Conservation (phyloP, 2,329 filamentous ascomycete genomes). For the Clonostachys byssicola region DNA sequence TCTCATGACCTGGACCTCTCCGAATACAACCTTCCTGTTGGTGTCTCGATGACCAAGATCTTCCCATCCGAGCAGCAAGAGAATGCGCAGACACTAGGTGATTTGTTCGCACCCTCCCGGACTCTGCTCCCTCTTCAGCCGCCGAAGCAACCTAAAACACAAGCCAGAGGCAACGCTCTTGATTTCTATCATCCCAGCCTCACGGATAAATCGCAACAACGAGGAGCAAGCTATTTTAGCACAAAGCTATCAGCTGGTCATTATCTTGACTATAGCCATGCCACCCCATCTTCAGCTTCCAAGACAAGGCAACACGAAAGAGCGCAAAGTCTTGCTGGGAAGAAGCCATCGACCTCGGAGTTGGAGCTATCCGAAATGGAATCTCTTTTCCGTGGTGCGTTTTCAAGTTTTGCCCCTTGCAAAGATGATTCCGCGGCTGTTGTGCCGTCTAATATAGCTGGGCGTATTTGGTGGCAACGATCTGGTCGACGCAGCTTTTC, state of each 20-base stretch:
- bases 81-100: constrained; percentile 62
- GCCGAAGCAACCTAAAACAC: constrained; percentile 67
- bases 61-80: constrained; percentile 29
- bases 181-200: constrained; percentile 51
- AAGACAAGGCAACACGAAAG: constrained; percentile 67
- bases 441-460: constrained; percentile 62
- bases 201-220: constrained; percentile 49
- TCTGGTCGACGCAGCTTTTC: constrained; percentile 63
- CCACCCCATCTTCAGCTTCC: constrained; percentile 47
- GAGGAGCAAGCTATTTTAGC: constrained; percentile 58
- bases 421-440: constrained; percentile 71
- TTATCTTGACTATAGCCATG: constrained; percentile 68
- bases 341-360: constrained; percentile 51
- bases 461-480: constrained; percentile 74
- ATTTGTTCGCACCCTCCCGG: constrained; percentile 67
- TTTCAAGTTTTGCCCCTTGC: constrained; percentile 75
- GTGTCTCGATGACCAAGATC: constrained; percentile 50
- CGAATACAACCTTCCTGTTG: constrained; percentile 62
- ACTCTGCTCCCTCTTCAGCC: constrained; percentile 63
- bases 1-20: constrained; percentile 20
- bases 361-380: constrained; percentile 66
- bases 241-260: constrained; percentile 62
- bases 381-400: constrained; percentile 69
- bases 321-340: constrained; percentile 61
- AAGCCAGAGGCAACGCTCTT: constrained; percentile 57